phyloP scores from a whole-genome alignment of 345 rosid genomes.

The sweet orange (Citrus sinensis) region DVS_A1.0 CM039164.1:137001-137500 shows the following conservation, averaged over 20 bases:
- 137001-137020: not conserved
- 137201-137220: not conserved
- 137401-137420: conserved; percentile 62
- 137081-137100: not conserved
- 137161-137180: not conserved
- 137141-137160: not conserved
- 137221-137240: not conserved
- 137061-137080: not conserved
- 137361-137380: conserved; percentile 12
- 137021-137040: not conserved
- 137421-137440: conserved; percentile 49
- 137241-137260: not conserved
- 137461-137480: conserved; percentile 68
- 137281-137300: not conserved
- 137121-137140: not conserved
- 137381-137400: conserved; percentile 16
- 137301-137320: not conserved
- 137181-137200: not conserved
- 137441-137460: conserved; percentile 98
- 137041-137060: not conserved
- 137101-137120: not conserved
- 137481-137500: conserved; percentile 71
- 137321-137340: not conserved
- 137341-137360: not conserved
- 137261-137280: not conserved